Base-by-base conservation (phyloP, 148 eudicot species). In the Rhododendron kiyosumense region DNA sequence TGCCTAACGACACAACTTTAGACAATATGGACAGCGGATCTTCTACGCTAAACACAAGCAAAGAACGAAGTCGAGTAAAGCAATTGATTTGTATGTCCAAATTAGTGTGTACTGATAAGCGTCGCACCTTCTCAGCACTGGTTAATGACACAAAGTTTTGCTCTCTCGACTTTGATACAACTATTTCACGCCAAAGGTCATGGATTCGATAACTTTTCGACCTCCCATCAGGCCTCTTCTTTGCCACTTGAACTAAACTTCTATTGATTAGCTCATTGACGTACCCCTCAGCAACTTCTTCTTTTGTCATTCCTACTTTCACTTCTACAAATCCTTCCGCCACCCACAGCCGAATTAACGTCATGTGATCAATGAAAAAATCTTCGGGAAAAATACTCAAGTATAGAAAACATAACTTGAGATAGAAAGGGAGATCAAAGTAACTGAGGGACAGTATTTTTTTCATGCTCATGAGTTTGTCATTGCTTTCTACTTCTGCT, bases 301-400 rank as follows among this genome's bases (percentile, higher is more conserved):
- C 78, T 28, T 13, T 34, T 34, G 24, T 34, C 45, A 74, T 4
- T 0, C 22, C n/a, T 74, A 14, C 43, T 74, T 32, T 74, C 22
- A 1, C 22, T 74, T 36, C 12, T 5, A 36, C 43, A 36, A 74
- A 36, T 34, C 14, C 32, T 67, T 48, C 89, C 0, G 77, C 74
- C 15, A 81, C 8, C 85, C 86, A 84, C 24, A 84, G 5, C 12
- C 82, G 81, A 18, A 84, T 80, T 22, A 87, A 45, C 4, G 26
- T 81, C 36, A 5, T 7, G 1, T 51, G 73, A 6, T 34, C 28
- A 26, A 87, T 10, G 51, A 26, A 3, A 3, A 48, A n/a, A 54
- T 81, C 77, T 34, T 84, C 81, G 3, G 86, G 85, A 63, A 79
- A 87, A 63, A 83, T 74, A 34, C 24, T 74, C 24, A 74, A 74